Evolutionary conservation across 768 basidiomycete species (phyloP).

Genomic region (Nevesoporus exiguus): DNA sequence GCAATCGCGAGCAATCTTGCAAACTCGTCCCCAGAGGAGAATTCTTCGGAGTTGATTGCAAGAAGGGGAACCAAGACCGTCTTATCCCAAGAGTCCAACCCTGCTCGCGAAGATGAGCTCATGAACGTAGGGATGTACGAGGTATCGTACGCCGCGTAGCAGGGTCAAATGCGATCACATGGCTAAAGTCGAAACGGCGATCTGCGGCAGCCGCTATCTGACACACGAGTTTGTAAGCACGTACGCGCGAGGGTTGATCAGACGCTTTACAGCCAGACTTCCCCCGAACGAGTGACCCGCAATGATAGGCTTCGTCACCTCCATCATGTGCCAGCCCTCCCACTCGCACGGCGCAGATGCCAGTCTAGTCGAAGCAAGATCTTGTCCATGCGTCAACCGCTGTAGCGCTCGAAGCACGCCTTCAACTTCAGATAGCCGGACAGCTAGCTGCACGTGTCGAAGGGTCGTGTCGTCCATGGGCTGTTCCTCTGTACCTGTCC

Average conservation of each 20-base stretch:
- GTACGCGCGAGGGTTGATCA: background rate
- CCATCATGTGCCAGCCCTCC: constrained; percentile 19
- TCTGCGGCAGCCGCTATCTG: constrained; percentile 27
- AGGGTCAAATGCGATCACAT: constrained; percentile 30
- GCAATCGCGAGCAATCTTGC: constrained; percentile 30
- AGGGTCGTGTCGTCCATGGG: constrained; percentile 32
- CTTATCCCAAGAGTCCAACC: constrained; percentile 27
- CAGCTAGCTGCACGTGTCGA: constrained; percentile 30
- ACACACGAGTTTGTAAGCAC: background rate
- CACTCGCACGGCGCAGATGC: constrained; percentile 9
- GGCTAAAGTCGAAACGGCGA: constrained; percentile 22
- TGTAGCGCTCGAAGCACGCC: constrained; percentile 23
- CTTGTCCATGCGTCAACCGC: background rate
- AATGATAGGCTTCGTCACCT: constrained; percentile 23
- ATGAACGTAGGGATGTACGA: constrained; percentile 13
- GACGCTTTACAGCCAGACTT: constrained; percentile 23
- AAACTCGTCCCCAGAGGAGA: constrained; percentile 37
- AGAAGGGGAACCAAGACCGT: constrained; percentile 32
- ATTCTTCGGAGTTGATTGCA: constrained; percentile 42
- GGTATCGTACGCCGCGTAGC: constrained; percentile 24
- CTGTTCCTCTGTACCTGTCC: constrained; percentile 31
- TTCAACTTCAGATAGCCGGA: constrained; percentile 40
- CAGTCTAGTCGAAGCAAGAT: background rate
- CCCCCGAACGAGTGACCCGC: constrained; percentile 35
- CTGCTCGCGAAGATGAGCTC: constrained; percentile 17